Evolutionary conservation across 805 yeast species (phyloP).

Genomic region (Saccharomycopsis oosterbeekiorum): DNA sequence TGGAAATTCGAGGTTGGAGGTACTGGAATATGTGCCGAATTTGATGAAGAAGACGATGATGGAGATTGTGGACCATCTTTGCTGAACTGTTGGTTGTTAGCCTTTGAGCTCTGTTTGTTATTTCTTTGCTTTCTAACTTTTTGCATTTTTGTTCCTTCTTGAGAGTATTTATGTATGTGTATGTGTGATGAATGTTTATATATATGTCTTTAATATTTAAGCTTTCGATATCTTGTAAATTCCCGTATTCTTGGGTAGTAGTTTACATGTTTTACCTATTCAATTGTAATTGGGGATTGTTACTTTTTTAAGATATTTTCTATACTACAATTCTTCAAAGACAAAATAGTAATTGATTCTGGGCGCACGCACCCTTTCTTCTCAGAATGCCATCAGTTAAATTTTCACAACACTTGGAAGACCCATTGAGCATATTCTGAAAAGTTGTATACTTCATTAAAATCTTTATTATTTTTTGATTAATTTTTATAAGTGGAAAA

Average conservation of each 20-base stretch:
- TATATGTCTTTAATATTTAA: background rate
- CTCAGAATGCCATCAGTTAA: background rate
- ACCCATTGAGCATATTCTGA: too few species aligned
- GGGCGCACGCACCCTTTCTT: background rate
- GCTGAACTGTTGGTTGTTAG: background rate
- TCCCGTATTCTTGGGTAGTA: too few species aligned
- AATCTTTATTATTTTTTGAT: too few species aligned
- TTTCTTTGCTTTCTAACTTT: background rate
- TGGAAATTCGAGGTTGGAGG: slow-evolving; percentile 22
- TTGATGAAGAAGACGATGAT: background rate
- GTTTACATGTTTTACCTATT: too few species aligned
- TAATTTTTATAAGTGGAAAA: too few species aligned
- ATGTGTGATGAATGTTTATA: too few species aligned
- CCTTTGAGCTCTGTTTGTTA: background rate
- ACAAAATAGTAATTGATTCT: background rate
- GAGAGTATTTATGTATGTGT: background rate
- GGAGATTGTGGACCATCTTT: background rate
- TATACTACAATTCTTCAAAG: too few species aligned
- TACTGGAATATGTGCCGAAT: background rate
- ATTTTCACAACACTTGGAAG: too few species aligned
- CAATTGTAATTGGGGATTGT: background rate
- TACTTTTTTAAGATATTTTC: too few species aligned
- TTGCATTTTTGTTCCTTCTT: background rate
- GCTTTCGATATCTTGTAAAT: background rate
- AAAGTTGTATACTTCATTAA: too few species aligned